A percentile compares a stretch with the other conserved stretches of the same genome.
Conservation (phyloP, 208 protist species). For the Acanthamoeba royreba region DNA sequence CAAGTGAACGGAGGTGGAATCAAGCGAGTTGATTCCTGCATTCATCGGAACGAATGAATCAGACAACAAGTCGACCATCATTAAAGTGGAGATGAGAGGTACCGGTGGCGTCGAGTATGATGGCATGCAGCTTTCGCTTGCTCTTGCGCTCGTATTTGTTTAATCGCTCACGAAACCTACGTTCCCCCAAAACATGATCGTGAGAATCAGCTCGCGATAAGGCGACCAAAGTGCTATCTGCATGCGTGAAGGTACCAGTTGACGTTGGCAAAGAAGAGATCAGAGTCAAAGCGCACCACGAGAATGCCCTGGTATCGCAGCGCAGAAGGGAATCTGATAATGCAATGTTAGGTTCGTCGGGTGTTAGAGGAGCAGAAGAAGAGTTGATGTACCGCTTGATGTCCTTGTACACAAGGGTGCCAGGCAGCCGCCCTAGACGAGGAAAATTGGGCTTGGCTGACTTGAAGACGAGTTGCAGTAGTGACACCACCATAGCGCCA, state of each 20-base stretch:
- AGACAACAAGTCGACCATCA: not conserved
- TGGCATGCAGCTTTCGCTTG: not conserved
- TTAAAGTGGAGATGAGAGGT: not conserved
- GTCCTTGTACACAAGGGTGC: slow-evolving; percentile 15
- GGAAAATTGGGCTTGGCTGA: slow-evolving; percentile 16
- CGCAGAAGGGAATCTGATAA: not conserved
- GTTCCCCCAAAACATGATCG: not conserved
- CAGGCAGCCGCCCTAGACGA: not conserved
- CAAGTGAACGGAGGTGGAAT: not conserved
- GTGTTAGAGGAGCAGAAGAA: not conserved
- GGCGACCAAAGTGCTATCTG: not conserved
- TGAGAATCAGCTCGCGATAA: not conserved
- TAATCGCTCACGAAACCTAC: not conserved
- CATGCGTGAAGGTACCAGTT: not conserved
- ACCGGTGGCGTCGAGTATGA: slow-evolving; percentile 18
- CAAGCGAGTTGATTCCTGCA: not conserved
- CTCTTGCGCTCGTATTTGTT: not conserved
- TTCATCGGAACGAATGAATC: not conserved
- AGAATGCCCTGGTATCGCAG: not conserved
- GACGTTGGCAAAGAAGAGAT: slow-evolving; percentile 42
- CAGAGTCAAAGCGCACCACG: not conserved
- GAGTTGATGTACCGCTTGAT: not conserved
- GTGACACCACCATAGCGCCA: not conserved
- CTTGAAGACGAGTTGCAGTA: not conserved
- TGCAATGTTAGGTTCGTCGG: not conserved